Base-by-base conservation (phyloP, 768 basidiomycete genomes). In the Trametes gibbosa region DNA sequence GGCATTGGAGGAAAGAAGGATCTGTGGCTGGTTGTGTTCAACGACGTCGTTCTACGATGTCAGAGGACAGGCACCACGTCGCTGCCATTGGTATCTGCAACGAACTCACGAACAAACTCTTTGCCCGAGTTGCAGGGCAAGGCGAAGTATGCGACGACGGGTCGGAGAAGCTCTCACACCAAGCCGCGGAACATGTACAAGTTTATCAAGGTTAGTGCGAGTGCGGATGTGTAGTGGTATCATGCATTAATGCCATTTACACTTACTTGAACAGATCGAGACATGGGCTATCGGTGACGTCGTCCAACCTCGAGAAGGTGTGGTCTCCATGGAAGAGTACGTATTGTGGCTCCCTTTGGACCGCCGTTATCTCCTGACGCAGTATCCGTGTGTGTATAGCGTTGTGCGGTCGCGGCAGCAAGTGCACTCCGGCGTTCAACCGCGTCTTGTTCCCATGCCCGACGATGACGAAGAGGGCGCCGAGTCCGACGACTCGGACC, bases 21-120 rank as follows among this genome's bases (percentile, higher is more conserved):
- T 66, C 69, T 94, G 43, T 99, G 97, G 97, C 80, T 95, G 54
- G 92, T 99, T 1, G 84, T 87, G 14, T 98, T 99, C 78, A 95
- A 95, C 56, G 97, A 99, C 68, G 96, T 99, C 46, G 88, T 94
- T 5, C 74, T 99, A 37, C 83, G 94, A 46, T 98, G 95, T 71
- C 92, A 95, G 67, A 81, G 92, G 53, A 90, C 87, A 2, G 96
- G 97, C 10, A 88, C 88, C 7, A 99, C 97, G 0, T 89, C 87
- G 8, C 70, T 94, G 48, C 92, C 92, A 2, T 71, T 94, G 59
- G 88, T 86, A 9, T 79, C 88, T 9, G 61, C 51, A n/a, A 81
- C 84, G 23, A 85, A 81, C 63, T 84, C 85, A 27, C 77, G 91
- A 55, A 82, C 89, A 12, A 90, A 81, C 68, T 92, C 90, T 7